A percentile compares a stretch with the other conserved stretches of the same genome.
Conservation (phyloP, 768 basidiomycete species). For the Mycena chlorophos region DNA sequence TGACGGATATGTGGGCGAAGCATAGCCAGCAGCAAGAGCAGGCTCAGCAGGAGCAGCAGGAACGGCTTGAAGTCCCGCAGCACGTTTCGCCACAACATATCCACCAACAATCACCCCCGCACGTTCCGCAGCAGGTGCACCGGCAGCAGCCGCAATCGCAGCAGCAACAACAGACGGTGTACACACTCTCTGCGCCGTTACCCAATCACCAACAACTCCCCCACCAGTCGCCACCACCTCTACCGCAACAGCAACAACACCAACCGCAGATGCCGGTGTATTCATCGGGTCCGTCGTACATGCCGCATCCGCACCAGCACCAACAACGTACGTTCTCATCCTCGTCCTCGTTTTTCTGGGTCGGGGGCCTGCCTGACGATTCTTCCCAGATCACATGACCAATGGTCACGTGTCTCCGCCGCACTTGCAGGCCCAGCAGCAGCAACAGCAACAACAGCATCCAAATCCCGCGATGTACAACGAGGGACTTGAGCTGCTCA, state of each 20-base stretch:
- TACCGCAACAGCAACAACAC: no score
- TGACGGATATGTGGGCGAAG: not conserved
- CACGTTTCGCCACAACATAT: not conserved
- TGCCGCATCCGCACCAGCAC: not conserved
- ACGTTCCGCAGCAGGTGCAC: no score
- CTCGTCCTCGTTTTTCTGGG: not conserved
- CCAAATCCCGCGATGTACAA: not conserved
- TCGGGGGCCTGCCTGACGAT: not conserved
- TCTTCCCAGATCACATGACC: not conserved
- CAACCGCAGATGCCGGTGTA: not conserved
- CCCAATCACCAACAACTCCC: not conserved
- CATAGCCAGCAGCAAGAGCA: not conserved
- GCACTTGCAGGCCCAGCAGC: not conserved
- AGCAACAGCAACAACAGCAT: not conserved
- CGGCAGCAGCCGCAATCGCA: not conserved
- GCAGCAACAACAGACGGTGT: not conserved
- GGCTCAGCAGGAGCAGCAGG: not conserved
- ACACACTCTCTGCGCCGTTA: no score
- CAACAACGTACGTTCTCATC: not conserved
- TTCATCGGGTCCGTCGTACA: not conserved
- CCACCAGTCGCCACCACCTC: no score
- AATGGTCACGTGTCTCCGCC: not conserved
- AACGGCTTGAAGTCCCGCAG: not conserved
- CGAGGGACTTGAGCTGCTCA: slow-evolving; percentile 1
- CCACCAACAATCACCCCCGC: no score